Conservation (phyloP, 1,139 yeast genomes). For the Debaryomyces fabryi region DNA sequence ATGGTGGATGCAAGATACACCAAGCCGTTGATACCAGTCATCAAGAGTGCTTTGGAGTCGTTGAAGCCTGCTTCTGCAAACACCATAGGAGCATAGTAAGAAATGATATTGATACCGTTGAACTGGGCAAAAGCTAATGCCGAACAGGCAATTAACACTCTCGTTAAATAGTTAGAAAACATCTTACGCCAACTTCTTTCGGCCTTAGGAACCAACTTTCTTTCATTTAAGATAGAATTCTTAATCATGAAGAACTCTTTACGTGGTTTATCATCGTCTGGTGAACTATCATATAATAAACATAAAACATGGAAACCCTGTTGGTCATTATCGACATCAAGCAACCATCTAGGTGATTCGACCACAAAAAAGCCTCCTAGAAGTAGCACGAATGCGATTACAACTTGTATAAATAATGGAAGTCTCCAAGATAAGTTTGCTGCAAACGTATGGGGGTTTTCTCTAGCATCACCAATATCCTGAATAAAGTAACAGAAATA, state of each 20-base stretch:
- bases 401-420: constrained; percentile 53
- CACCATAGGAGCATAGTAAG: constrained; percentile 59
- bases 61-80: constrained; percentile 56
- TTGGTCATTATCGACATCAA: constrained; percentile 52
- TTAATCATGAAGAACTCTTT: constrained; percentile 75
- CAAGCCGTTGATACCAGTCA: constrained; percentile 56
- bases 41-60: constrained; percentile 50
- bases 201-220: constrained; percentile 41
- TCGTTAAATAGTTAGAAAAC: constrained; percentile 37
- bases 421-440: constrained; percentile 56
- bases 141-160: constrained; percentile 53
- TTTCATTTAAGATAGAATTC: constrained; percentile 65
- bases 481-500: constrained; percentile 53
- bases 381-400: constrained; percentile 46
- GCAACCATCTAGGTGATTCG: constrained; percentile 58
- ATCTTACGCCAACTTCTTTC: constrained; percentile 50
- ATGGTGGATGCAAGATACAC: constrained; percentile 51
- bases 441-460: constrained; percentile 38
- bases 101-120: constrained; percentile 57
- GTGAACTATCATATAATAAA: constrained; percentile 67
- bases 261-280: constrained; percentile 48
- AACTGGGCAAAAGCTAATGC: constrained; percentile 58
- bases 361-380: constrained; percentile 57
- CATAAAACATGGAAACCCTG: constrained; percentile 73
- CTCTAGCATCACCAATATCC: constrained; percentile 43